These are phyloP conservation scores for Alternaria postmessia DNA, from an alignment of 2,329 filamentous ascomycete species.

Conservation along the genomic window DNA sequence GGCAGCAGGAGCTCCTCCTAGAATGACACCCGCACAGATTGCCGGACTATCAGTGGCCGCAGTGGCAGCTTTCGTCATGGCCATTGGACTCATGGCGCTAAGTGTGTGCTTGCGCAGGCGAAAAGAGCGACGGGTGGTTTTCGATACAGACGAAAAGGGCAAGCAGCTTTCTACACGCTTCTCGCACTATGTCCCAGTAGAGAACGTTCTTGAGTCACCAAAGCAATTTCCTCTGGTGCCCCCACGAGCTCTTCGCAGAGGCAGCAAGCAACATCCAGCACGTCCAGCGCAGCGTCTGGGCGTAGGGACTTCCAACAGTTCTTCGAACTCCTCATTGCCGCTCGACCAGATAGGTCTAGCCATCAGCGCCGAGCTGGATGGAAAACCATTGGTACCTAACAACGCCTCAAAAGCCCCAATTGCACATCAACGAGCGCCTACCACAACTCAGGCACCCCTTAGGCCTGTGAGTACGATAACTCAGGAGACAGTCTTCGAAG, in stretches of 20 bases:
- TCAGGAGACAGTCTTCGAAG: conserved; percentile 50
- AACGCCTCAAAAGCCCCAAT: conserved; percentile 10
- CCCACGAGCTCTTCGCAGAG: conserved; percentile 21
- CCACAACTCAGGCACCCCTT: conserved; percentile 14
- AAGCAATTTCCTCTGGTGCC: conserved; percentile 27
- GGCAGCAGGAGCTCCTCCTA: conserved; percentile 26
- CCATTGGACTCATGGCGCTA: conserved; percentile 50
- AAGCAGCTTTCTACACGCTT: conserved; percentile 32
- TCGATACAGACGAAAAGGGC: conserved; percentile 34
- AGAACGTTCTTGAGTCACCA: conserved; percentile 16
- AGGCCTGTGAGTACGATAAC: conserved; percentile 45
- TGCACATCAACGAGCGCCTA: conserved; percentile 14
- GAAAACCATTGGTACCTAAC: conserved; percentile 26
- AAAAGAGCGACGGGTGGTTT: conserved; percentile 38
- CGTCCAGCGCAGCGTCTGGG: conserved; percentile 30
- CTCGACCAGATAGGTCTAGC: conserved; percentile 50
- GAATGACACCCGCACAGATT: conserved; percentile 51
- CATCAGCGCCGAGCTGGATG: conserved; percentile 47
- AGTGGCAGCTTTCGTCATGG: conserved; percentile 47
- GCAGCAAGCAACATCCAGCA: conserved; percentile 7
- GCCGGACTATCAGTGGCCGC: conserved; percentile 50
- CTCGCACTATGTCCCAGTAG: conserved; percentile 30
- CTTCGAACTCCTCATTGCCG: conserved; percentile 33
- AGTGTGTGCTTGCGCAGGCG: conserved; percentile 47
- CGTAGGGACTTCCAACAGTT: conserved; percentile 31